A percentile compares a stretch with the other conserved stretches of the same genome.
These are phyloP conservation scores for Colletotrichum sp. DNA, from an alignment of 2,329 filamentous ascomycete species.

Conservation along the genomic window DNA sequence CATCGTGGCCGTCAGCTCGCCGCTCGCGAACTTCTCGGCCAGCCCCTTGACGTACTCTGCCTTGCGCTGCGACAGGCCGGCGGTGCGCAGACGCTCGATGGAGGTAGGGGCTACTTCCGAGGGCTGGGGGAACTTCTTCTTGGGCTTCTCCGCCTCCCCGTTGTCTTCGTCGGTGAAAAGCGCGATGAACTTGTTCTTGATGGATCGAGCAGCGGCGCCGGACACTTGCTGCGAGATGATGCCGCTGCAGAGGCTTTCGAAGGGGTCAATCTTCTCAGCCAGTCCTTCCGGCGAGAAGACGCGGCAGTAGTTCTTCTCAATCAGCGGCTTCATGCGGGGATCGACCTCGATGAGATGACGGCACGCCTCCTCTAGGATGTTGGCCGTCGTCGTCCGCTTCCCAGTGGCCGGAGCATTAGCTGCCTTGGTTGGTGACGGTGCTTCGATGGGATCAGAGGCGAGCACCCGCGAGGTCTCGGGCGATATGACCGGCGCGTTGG, in stretches of 20 bases:
- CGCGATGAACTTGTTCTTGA: slow-evolving; percentile 82
- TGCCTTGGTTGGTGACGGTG: slow-evolving; percentile 50
- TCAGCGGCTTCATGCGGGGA: slow-evolving; percentile 71
- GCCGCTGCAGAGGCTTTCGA: slow-evolving; percentile 79
- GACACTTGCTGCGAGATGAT: slow-evolving; percentile 98
- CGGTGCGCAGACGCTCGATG: slow-evolving; percentile 75
- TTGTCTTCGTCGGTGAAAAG: slow-evolving; percentile 62
- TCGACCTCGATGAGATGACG: slow-evolving; percentile 78
- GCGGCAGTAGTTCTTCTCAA: slow-evolving; percentile 77
- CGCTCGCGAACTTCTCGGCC: slow-evolving; percentile 77
- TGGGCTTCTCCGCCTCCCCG: slow-evolving; percentile 27
- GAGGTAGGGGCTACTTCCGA: slow-evolving; percentile 69
- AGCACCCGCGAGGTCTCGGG: slow-evolving; percentile 71
- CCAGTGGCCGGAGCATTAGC: background rate
- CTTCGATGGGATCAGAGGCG: slow-evolving; percentile 52
- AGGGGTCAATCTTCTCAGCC: slow-evolving; percentile 87
- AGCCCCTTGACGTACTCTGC: slow-evolving; percentile 93
- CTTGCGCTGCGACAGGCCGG: slow-evolving; percentile 91
- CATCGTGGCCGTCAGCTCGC: slow-evolving; percentile 78
- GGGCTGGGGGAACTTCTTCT: slow-evolving; percentile 72
- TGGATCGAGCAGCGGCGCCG: slow-evolving; percentile 86
- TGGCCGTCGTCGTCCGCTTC: slow-evolving; percentile 67
- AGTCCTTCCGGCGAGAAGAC: slow-evolving; percentile 84
- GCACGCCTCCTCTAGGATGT: slow-evolving; percentile 76
- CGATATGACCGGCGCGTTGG: slow-evolving; percentile 75